phyloP scores from a whole-genome alignment of 1,284 basidiomycete species.

The Golubevia pallescens region DNA sequence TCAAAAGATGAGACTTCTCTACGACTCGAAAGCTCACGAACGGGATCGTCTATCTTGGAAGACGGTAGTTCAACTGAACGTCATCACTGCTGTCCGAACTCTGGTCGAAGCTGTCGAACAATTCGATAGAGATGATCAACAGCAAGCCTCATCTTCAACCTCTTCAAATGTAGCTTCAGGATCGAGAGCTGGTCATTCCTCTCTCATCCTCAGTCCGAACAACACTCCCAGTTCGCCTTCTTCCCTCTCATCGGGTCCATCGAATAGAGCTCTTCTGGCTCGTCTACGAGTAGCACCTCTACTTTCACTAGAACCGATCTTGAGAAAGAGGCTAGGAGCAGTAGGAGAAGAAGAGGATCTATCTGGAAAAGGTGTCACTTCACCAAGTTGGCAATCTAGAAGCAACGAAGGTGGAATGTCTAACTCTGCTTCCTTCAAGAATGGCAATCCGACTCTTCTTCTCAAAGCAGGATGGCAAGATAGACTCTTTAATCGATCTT shows the following conservation, averaged over 20 bases:
- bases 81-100: constrained; percentile 17
- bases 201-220: neutral
- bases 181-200: neutral
- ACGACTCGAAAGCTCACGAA: constrained; percentile 34
- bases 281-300: constrained; percentile 8
- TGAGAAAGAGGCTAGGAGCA: constrained; percentile 5
- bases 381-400: no score
- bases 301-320: constrained; percentile 4
- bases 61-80: constrained; percentile 31
- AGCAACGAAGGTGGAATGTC: neutral
- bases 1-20: constrained; percentile 35
- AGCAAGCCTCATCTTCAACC: neutral
- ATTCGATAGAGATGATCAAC: constrained; percentile 5
- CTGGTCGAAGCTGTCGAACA: constrained; percentile 18
- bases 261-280: neutral
- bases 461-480: neutral
- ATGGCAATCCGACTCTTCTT: neutral
- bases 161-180: neutral
- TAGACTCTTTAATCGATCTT: neutral
- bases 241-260: neutral
- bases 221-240: neutral
- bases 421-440: neutral
- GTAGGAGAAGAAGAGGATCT: constrained; percentile 6
- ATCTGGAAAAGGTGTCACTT: neutral
- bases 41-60: constrained; percentile 23